Base-by-base conservation (phyloP, 2,329 filamentous ascomycete species). In the Calonectria henricotiae region DNA sequence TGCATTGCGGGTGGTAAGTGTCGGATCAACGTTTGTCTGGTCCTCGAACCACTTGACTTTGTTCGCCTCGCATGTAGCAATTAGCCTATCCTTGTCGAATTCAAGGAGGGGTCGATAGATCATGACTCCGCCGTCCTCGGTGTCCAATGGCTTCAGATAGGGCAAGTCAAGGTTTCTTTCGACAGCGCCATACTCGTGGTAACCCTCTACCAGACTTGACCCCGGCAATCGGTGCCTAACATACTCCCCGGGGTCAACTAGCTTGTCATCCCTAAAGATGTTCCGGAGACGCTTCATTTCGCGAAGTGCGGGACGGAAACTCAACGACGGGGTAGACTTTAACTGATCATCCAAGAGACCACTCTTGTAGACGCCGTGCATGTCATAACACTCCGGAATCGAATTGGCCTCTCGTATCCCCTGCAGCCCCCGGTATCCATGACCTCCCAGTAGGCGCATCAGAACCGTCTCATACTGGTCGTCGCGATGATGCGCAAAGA, bases 401-500 rank as follows among this genome's bases (percentile, higher is more conserved):
- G 89, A 88, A 32, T 88, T 86, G 20, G 88, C 85, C 3, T 85
- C 76, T 11, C 86, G 87, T 76, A 97, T 96, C 4, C 93, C 94
- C 17, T 87, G 85, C 35, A 98, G 84, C 0, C 94, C 95, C n/a
- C 88, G 84, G n/a, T 89, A 89, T 2, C 88, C 84, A 76, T 94
- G 92, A 0, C 92, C 91, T 3, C 86, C 85, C 9, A 92, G 82
- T 41, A 98, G 82, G 47, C 96, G 89, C 91, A 95, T 93, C 60
- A 98, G 83, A 4, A 97, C 87, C 0, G 95, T 98, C 83, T 99
- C 96, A 67, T 95, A 93, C 78, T 96, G 94, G 77, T 99, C 96
- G 77, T 98, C 95, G 71, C 89, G 86, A 80, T 99, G 96, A 79
- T 99, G 96, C 4, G 92, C 96, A 32, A 97, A 84, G 44, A 98